These are phyloP conservation scores for Cardamine resedifolia DNA, from an alignment of 345 rosid species.

Conservation along the genomic window DNA sequence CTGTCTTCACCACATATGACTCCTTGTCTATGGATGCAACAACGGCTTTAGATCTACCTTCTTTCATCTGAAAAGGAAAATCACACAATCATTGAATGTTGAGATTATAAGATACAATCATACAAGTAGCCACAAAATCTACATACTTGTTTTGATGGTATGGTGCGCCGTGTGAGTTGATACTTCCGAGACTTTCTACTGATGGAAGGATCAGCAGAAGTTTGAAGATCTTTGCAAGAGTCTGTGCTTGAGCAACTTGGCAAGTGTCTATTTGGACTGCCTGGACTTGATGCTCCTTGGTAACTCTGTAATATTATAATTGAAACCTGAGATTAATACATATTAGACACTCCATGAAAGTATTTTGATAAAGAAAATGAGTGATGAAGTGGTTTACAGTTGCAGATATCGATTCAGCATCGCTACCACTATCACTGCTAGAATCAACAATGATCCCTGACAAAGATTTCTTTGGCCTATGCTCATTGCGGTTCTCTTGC, in stretches of 20 bases:
- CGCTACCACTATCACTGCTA: conserved; percentile 14
- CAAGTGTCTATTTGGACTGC: conserved; percentile 2
- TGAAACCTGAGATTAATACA: neutral
- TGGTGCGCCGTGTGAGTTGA: neutral
- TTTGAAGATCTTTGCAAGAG: conserved; percentile 15
- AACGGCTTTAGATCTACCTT: neutral
- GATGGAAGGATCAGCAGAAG: neutral
- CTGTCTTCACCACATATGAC: conserved; percentile 3
- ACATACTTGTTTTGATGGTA: conserved; percentile 1
- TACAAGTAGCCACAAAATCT: neutral
- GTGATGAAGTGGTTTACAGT: conserved; percentile 5
- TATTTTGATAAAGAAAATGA: neutral
- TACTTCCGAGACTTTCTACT: neutral
- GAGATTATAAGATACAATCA: neutral
- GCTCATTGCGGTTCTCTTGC: conserved; percentile 1
- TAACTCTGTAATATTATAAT: conserved; percentile 27
- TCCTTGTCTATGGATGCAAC: neutral
- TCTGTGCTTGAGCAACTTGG: conserved; percentile 5
- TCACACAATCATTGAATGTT: neutral
- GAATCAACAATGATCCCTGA: conserved; percentile 6
- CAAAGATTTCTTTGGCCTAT: conserved; percentile 24
- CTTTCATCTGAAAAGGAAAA: conserved; percentile 10
- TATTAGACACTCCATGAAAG: neutral
- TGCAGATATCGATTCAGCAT: conserved; percentile 24
- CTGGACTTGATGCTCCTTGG: conserved; percentile 24